Evolutionary conservation across 2,329 filamentous ascomycete species (phyloP).

Genomic region (Pseudogymnoascus sp.): DNA sequence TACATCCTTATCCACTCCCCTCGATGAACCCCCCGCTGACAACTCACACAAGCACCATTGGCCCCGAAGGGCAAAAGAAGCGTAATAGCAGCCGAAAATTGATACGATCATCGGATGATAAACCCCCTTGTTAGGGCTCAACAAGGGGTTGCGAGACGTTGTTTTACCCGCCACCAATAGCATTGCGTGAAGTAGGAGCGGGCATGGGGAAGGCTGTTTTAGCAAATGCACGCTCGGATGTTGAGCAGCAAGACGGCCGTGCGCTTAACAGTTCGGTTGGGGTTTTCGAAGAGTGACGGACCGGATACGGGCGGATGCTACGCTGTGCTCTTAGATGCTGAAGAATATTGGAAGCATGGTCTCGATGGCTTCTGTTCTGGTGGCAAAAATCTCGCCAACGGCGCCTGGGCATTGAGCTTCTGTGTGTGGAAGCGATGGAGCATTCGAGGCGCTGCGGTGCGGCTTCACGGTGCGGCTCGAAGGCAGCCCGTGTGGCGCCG

Average conservation of each 20-base stretch:
- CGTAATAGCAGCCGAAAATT: neutral
- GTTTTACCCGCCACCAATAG: neutral
- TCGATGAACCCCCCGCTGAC: neutral
- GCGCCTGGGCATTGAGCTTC: neutral
- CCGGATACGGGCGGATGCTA: neutral
- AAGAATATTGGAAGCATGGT: neutral
- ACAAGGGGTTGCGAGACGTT: neutral
- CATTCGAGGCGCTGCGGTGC: neutral
- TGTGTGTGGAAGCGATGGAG: neutral
- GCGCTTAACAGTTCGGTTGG: neutral
- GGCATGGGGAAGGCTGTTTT: neutral
- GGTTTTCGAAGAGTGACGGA: neutral
- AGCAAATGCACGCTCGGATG: neutral
- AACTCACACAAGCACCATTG: conserved; percentile 1
- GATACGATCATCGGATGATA: neutral
- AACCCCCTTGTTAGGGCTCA: neutral
- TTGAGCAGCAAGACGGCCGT: neutral
- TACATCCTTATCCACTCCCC: neutral
- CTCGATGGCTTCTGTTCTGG: neutral
- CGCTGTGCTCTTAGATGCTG: neutral
- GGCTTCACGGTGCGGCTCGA: neutral
- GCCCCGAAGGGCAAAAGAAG: neutral
- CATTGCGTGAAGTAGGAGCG: neutral
- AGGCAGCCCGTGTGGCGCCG: neutral
- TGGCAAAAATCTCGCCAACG: neutral